A percentile compares a stretch with the other conserved stretches of the same genome.
These are phyloP conservation scores for Emergomyces orientalis DNA, from an alignment of 2,329 filamentous ascomycete genomes.

Conservation along the genomic window DNA sequence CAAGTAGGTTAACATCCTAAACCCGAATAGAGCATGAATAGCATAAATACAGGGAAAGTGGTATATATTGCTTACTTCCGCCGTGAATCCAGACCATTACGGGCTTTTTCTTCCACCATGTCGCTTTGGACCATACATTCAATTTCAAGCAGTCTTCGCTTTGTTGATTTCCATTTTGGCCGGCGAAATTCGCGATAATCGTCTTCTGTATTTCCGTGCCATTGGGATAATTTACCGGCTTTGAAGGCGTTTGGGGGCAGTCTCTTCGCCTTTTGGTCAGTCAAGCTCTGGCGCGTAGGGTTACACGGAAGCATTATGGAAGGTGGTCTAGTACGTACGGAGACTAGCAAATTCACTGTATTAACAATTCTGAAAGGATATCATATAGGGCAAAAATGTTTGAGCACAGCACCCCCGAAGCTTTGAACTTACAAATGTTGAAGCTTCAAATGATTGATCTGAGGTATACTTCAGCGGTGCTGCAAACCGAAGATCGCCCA, in stretches of 20 bases:
- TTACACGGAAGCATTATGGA: not conserved
- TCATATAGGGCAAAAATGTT: too few relatives aligned
- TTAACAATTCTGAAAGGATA: too few relatives aligned
- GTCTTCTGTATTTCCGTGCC: conserved; percentile 4
- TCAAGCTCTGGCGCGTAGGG: not conserved
- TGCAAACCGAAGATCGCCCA: conserved; percentile 13
- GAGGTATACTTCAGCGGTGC: conserved; percentile 6
- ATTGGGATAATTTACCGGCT: conserved; percentile 9
- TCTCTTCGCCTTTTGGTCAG: not conserved
- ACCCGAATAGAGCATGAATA: not conserved
- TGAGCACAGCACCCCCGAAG: not conserved
- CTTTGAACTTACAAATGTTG: not conserved
- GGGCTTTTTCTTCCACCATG: not conserved
- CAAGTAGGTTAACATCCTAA: not conserved
- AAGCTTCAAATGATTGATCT: conserved; percentile 5
- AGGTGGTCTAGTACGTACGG: conserved; percentile 1
- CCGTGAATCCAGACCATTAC: conserved; percentile 3
- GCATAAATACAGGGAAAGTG: not conserved
- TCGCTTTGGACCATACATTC: not conserved
- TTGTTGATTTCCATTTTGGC: conserved; percentile 6
- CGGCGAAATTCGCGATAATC: conserved; percentile 9
- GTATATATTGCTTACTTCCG: not conserved
- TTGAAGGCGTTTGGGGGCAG: conserved; percentile 5
- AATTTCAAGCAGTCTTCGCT: conserved; percentile 2
- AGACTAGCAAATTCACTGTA: not conserved